Evolutionary conservation across 2,329 filamentous ascomycete species (phyloP).

Genomic region (Ploettnerulaceae sp.): DNA sequence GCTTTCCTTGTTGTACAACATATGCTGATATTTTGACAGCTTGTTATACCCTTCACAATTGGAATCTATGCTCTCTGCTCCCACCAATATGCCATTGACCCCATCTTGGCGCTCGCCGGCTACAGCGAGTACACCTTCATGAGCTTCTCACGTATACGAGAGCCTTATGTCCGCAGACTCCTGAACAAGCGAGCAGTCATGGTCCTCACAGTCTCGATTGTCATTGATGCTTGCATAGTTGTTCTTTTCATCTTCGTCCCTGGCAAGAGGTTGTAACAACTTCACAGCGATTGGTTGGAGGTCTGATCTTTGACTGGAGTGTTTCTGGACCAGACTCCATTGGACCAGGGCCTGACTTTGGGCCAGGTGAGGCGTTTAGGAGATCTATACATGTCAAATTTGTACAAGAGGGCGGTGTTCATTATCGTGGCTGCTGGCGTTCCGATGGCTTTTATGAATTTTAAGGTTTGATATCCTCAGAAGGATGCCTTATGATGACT

Average conservation of each 20-base stretch:
- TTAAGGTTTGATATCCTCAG: neutral
- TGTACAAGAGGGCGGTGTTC: neutral
- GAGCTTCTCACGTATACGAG: conserved; percentile 80
- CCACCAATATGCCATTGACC: conserved; percentile 94
- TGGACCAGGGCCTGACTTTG: neutral
- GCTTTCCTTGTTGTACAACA: neutral
- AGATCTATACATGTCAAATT: neutral
- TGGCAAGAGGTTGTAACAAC: conserved; percentile 65
- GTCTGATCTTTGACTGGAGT: neutral
- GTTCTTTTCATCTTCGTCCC: conserved; percentile 93
- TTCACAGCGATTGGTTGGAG: neutral
- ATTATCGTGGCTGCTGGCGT: conserved; percentile 1
- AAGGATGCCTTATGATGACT: neutral
- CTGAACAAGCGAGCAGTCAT: conserved; percentile 79
- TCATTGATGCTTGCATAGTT: conserved; percentile 77
- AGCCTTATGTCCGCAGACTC: conserved; percentile 85
- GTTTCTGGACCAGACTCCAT: neutral
- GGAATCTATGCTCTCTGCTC: conserved; percentile 85
- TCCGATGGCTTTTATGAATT: neutral
- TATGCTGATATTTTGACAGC: conserved; percentile 37
- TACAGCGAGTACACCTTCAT: conserved; percentile 96
- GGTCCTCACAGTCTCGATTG: conserved; percentile 68
- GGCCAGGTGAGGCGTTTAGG: conserved; percentile 5
- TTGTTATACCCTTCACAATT: conserved; percentile 86
- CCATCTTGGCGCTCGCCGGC: conserved; percentile 80